Base-by-base conservation (phyloP, 1,139 yeast species). In the Sugiyamaella novakii region DNA sequence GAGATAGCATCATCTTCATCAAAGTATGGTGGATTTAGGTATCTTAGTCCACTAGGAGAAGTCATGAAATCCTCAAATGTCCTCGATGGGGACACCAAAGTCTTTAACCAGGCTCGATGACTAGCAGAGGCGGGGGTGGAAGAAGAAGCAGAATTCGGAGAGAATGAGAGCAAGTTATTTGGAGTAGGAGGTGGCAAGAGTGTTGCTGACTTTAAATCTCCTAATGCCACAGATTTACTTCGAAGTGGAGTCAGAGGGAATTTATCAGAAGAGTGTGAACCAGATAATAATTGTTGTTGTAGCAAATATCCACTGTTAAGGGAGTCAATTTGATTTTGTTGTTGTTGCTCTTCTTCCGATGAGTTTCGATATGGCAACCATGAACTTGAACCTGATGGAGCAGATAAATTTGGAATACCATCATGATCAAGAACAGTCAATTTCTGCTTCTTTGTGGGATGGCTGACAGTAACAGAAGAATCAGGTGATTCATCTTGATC, bases 1-100 rank as follows among this genome's bases (percentile, higher is more conserved):
- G 71, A 70, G 33, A 79, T 73, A 71, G 74, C 75, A 56, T 81
- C 85, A 56, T 80, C 84, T 55, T 77, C 83, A 55, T 74, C 73
- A 41, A 36, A 43, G 30, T 25, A 30, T 8, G 46, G 40, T 8
- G 38, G 33, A 17, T 31, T 29, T 19, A 11, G 25, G 29, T 31
- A 27, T 37, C 47, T 15, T 47, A 38, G 18, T 4, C 48, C 34
- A 18, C 49, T 39, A 11, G 59, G 59, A 28, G 59, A 56, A 11
- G 54, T 47, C 44, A 52, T 47, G 18, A 59, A 35, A 24, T 59
- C 57, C 31, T 60, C 63, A 39, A 58, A 53, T 28, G 56, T 62
- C 21, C 47, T 64, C 10, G 58, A 51, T 55, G 65, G 70, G 52
- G 55, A 74, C 64, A 67, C 75, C 71, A 51, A 78, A 69, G 54